phyloP scores from a whole-genome alignment of 345 rosid genomes.

The Citrus reticulata region DNA sequence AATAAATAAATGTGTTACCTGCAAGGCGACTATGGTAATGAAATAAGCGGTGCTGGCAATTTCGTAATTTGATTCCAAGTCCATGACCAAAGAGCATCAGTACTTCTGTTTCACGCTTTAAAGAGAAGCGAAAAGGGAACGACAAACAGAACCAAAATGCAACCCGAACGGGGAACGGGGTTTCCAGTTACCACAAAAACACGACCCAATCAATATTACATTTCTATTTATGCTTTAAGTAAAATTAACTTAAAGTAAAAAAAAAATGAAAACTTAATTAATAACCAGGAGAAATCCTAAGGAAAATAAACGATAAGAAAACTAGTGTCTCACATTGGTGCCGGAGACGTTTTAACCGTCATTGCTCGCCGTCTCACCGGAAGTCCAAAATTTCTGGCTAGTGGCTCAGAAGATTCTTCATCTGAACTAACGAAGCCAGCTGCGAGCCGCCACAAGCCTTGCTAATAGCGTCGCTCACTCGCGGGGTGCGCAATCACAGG shows the following conservation, averaged over 20 bases:
- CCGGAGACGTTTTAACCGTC: background rate
- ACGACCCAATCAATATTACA: background rate
- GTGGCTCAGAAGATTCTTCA: background rate
- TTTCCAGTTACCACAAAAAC: background rate
- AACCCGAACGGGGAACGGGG: background rate
- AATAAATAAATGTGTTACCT: constrained; percentile 32
- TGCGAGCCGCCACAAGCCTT: no score
- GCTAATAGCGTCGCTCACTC: background rate
- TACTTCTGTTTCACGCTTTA: background rate
- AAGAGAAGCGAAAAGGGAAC: background rate
- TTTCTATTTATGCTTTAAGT: background rate
- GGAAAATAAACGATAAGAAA: background rate
- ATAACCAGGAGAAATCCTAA: background rate
- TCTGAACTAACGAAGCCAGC: background rate
- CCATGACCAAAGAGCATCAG: constrained; percentile 22
- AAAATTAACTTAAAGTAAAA: background rate
- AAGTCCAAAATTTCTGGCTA: background rate
- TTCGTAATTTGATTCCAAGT: constrained; percentile 52
- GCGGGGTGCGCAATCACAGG: background rate
- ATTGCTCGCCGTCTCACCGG: background rate
- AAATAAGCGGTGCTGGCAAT: constrained; percentile 55
- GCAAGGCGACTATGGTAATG: constrained; percentile 77
- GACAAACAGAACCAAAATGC: background rate
- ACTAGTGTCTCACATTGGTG: background rate
- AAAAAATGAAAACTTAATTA: background rate